Conservation (phyloP, 768 basidiomycete species). For the Serpula lacrymans region DNA sequence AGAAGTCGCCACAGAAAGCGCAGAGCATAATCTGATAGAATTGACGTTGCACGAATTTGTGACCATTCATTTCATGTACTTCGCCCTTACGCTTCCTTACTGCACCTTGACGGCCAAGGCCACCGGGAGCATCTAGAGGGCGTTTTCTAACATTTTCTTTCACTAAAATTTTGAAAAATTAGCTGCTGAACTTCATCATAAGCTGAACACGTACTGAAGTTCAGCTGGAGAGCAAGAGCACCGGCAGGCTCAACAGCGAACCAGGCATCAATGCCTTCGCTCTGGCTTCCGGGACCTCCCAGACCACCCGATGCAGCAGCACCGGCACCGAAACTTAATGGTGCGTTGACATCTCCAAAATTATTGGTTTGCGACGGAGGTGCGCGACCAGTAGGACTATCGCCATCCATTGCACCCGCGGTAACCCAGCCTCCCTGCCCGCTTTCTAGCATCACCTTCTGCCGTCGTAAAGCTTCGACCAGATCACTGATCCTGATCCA, state of each 20-base stretch:
- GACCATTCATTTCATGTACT: slow-evolving; percentile 99
- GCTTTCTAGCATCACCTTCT: slow-evolving; percentile 84
- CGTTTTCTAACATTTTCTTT: slow-evolving; percentile 98
- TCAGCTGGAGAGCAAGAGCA: slow-evolving; percentile 79
- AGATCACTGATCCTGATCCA: slow-evolving; percentile 95
- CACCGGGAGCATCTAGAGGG: slow-evolving; percentile 86
- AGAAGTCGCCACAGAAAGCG: slow-evolving; percentile 96
- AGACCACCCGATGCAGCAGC: slow-evolving; percentile 28
- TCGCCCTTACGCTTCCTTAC: slow-evolving; percentile 97
- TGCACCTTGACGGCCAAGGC: slow-evolving; percentile 96
- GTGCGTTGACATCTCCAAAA: slow-evolving; percentile 42
- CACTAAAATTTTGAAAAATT: slow-evolving; percentile 47
- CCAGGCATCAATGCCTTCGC: slow-evolving; percentile 93
- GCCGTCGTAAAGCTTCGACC: slow-evolving; percentile 87
- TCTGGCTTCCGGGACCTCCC: slow-evolving; percentile 17
- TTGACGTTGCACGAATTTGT: slow-evolving; percentile 95
- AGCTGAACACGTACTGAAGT: slow-evolving; percentile 71
- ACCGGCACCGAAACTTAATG: slow-evolving; percentile 35
- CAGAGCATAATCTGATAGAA: slow-evolving; percentile 99
- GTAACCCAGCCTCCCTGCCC: slow-evolving; percentile 96
- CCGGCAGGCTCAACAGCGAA: slow-evolving; percentile 98
- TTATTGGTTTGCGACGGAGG: slow-evolving; percentile 49
- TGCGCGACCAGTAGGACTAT: slow-evolving; percentile 43
- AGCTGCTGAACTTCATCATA: slow-evolving; percentile 1
- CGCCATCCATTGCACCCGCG: slow-evolving; percentile 81